Base-by-base conservation (phyloP, 2,329 filamentous ascomycete species). In the Xylariaceae sp. region DNA sequence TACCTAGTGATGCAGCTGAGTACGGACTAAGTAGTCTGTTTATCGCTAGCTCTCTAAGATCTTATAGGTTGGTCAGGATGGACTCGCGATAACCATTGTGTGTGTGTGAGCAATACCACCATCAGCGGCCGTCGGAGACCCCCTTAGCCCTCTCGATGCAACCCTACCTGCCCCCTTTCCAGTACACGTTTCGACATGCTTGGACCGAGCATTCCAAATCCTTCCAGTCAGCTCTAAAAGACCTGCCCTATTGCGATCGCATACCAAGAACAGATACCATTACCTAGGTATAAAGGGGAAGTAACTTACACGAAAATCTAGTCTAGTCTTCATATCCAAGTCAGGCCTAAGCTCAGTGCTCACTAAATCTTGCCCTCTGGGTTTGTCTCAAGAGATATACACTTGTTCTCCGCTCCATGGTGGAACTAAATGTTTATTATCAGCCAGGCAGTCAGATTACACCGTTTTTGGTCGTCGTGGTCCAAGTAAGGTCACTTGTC, bases 1-100 rank as follows among this genome's bases (percentile, higher is more conserved):
- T 50, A 58, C 53, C 58, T 57, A 53, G 32, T 39, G 27, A 35
- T 47, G 47, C 47, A 45, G 35, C 32, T 30, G 12, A 19, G 19
- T 19, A 19, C 19, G 19, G 19, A 19, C 19, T 19, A 19, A 26
- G 37, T 32, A 9, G 39, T 45, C 42, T 41, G 12, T 39, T 32
- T 47, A 30, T n/a, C 19, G 19, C 19, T n/a, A 44, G 45, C 46
- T 56, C 45, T 47, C 48, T 34, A n/a, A 45, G 11, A 45, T 34
- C 29, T 8, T 30, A 32, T n/a, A 32, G 7, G 7, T 3, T 8
- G 19, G 9, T 2, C 12, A n/a, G 27, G 4, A 44, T 9, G 26
- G 31, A 32, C 27, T 11, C 26, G 12, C 43, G 27, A 11, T 30
- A 30, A 8, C 32, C 32, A 34, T 9, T 19, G 7, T 32, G 31